These are phyloP conservation scores for Metarhizium anisopliae DNA, from an alignment of 2,329 filamentous ascomycete species.

Conservation along the genomic window DNA sequence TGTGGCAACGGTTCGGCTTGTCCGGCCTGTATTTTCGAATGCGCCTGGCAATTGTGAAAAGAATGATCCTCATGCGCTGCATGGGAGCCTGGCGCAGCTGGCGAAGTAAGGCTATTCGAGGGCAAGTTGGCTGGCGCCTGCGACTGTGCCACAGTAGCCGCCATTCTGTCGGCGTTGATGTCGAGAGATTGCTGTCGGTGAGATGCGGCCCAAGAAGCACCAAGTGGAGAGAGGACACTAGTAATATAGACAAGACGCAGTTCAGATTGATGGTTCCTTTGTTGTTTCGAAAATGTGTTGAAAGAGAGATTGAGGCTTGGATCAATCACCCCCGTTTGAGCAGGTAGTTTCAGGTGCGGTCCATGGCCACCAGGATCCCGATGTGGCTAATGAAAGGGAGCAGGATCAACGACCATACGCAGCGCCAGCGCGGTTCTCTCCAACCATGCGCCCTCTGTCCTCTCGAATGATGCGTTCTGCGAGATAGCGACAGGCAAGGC, in stretches of 20 bases:
- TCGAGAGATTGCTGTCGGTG: not conserved
- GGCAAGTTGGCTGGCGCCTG: conserved; percentile 14
- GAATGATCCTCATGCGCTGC: not conserved
- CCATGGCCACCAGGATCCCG: conserved; percentile 1
- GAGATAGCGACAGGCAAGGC: not conserved
- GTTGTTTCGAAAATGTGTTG: not conserved
- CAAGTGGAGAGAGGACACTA: not conserved
- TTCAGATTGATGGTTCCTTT: not conserved
- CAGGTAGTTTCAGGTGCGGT: conserved; percentile 7
- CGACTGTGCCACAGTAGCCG: conserved; percentile 23
- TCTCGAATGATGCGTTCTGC: not conserved
- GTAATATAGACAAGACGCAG: not conserved
- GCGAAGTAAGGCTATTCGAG: conserved; percentile 8
- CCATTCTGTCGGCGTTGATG: conserved; percentile 12
- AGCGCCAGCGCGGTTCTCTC: not conserved
- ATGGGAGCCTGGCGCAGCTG: conserved; percentile 8
- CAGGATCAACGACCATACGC: not conserved
- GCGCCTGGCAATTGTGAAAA: not conserved
- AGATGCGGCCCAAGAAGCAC: not conserved
- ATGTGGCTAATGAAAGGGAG: conserved; percentile 1
- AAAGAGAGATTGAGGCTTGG: not conserved
- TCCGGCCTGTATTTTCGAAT: not conserved
- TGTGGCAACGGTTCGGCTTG: conserved; percentile 14
- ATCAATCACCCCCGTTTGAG: not conserved
- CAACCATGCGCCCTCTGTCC: not conserved